Evolutionary conservation across 345 rosid species (phyloP), one percentile per base, ranked within the genome.

Genomic region (Pelargonium nanum): DNA sequence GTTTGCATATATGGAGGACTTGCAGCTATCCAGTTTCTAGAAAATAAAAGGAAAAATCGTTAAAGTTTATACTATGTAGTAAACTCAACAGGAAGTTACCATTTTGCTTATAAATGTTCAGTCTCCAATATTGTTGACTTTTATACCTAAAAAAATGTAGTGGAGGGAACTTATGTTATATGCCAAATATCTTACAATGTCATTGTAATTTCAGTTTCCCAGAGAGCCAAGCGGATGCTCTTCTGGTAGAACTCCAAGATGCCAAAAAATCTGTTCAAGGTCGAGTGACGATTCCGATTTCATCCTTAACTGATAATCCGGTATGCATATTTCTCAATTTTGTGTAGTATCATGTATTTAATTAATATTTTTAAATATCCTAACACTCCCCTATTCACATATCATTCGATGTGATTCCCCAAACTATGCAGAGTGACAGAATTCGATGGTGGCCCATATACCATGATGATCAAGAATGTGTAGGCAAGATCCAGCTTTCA

Each of bases 401-500:
- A 32, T 45, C 21, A 51, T 23, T 19, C 62, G 45, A 72, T 57
- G 28, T 65, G 56, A 63, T 62, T 56, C 17, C 67, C 57, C 24
- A 62, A 55, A 57, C 48, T 64, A 5, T 82, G 71, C 83, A 89
- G 99, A 78, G 79, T 72, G 96, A 93, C 50, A 85, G 82, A 72
- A 63, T 85, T 52, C 73, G 79, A 56, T 93, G 97, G 99, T 93
- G 97, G 93, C 88, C 96, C 26, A 74, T 89, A 66, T 76, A 76
- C 76, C 96, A 80, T 58, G 96, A 83, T 66, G 97, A 83, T 78
- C 84, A 88, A 78, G 96, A 86, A 79, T 93, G 97, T 79, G 85
- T 89, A 24, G 97, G 99, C 68, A 93, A 93, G 80, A 81, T 92
- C 77, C 97, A 89, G 76, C 89, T 93, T 68, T 87, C 70, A 23